These are phyloP conservation scores for Oryza brachyantha DNA, from an alignment of 176 grass and related monocot species.

Conservation along the genomic window DNA sequence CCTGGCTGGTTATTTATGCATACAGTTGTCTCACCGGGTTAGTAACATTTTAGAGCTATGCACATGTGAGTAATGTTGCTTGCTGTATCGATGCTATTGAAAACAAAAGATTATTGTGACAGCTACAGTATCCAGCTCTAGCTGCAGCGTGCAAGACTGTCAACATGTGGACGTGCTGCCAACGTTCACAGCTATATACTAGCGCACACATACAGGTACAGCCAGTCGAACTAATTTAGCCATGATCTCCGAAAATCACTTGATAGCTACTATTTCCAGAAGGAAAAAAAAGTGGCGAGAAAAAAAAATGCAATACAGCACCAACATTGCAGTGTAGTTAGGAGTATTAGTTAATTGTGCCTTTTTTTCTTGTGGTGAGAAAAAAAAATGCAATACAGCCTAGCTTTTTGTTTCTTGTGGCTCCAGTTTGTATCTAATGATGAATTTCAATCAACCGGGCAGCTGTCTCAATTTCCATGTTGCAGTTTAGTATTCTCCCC, in stretches of 20 bases:
- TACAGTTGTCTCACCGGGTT: neutral
- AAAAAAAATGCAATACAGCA: neutral
- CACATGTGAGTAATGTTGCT: neutral
- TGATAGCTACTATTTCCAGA: neutral
- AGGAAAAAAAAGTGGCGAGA: neutral
- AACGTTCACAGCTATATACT: conserved; percentile 13
- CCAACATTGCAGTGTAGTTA: neutral
- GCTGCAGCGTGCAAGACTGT: conserved; percentile 27
- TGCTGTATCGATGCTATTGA: neutral
- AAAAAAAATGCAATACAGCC: too few relatives aligned
- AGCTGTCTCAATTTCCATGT: too few relatives aligned
- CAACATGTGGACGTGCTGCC: conserved; percentile 31
- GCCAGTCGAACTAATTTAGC: conserved; percentile 16
- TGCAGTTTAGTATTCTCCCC: too few relatives aligned
- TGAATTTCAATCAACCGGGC: too few relatives aligned
- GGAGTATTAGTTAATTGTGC: too few relatives aligned
- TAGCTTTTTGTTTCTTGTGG: too few relatives aligned
- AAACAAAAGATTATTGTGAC: neutral
- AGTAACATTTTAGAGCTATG: neutral
- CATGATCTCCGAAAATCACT: neutral
- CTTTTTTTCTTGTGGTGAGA: too few relatives aligned
- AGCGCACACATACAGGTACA: neutral
- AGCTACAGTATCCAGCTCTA: conserved; percentile 18
- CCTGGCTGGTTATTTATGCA: neutral
- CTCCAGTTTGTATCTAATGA: too few relatives aligned